These are phyloP conservation scores for Acanthamoeba royreba DNA, from an alignment of 208 protist genomes.

Conservation along the genomic window DNA sequence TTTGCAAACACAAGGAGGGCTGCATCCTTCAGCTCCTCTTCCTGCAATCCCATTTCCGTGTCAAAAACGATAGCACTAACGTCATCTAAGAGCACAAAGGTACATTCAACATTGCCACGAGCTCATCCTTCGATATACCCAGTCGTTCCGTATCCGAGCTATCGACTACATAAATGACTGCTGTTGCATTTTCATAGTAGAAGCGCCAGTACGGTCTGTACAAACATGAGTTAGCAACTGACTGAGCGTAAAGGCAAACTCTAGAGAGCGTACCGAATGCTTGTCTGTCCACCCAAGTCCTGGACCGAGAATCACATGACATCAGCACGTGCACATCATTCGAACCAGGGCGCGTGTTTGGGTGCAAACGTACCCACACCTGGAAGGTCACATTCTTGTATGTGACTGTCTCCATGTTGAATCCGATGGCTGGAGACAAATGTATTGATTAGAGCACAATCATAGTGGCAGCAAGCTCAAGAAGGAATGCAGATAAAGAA, in stretches of 20 bases:
- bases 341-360: no score
- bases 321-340: no score
- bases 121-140: slow-evolving; percentile 85
- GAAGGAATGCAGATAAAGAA: no score
- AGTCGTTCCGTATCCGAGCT: slow-evolving; percentile 82
- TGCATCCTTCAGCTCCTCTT: slow-evolving; percentile 88
- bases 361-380: no score
- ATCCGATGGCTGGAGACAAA: slow-evolving; percentile 81
- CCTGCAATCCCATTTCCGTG: no score
- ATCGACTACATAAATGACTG: slow-evolving; percentile 90
- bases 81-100: no score
- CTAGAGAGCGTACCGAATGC: slow-evolving; percentile 74
- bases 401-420: slow-evolving; percentile 87
- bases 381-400: slow-evolving; percentile 89
- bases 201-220: slow-evolving; percentile 90
- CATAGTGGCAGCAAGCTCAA: no score
- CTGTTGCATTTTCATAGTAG: slow-evolving; percentile 89
- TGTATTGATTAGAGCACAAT: background rate
- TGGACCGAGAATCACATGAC: no score
- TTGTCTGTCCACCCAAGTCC: slow-evolving; percentile 77
- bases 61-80: no score
- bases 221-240: no score
- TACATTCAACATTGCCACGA: slow-evolving; percentile 84
- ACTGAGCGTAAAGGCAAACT: no score
- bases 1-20: slow-evolving; percentile 90